phyloP scores from a whole-genome alignment of 1,284 basidiomycete species.

The Ustilago shanxiensis region DNA sequence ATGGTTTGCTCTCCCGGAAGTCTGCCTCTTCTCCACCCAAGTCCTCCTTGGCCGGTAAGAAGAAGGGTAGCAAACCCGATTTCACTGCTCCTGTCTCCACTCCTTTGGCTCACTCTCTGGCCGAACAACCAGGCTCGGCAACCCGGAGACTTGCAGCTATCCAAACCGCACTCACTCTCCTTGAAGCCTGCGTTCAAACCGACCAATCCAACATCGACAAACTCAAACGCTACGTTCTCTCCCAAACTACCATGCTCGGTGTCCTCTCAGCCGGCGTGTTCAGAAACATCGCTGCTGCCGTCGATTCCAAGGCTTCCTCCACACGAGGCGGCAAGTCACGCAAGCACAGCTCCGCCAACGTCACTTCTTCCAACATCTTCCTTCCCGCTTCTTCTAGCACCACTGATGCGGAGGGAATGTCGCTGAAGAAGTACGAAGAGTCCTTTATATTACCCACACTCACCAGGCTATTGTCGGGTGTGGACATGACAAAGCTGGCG shows the following conservation, averaged over 20 bases:
- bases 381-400: slow-evolving; percentile 1
- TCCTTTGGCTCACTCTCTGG: slow-evolving; percentile 28
- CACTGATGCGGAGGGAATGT: slow-evolving; percentile 2
- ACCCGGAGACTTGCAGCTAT: slow-evolving; percentile 38
- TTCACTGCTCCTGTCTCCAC: not conserved
- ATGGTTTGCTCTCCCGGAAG: slow-evolving; percentile 38
- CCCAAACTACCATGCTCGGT: slow-evolving; percentile 54
- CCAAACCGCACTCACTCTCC: slow-evolving; percentile 33
- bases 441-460: slow-evolving; percentile 30
- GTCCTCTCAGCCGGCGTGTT: slow-evolving; percentile 46
- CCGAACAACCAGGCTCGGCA: slow-evolving; percentile 37
- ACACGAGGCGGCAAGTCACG: slow-evolving; percentile 14
- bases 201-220: slow-evolving; percentile 35
- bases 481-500: slow-evolving; percentile 40
- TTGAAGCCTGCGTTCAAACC: slow-evolving; percentile 48
- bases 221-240: slow-evolving; percentile 46
- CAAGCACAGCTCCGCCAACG: slow-evolving; percentile 8
- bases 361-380: slow-evolving; percentile 42
- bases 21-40: slow-evolving; percentile 15
- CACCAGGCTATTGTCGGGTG: slow-evolving; percentile 19
- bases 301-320: slow-evolving; percentile 23
- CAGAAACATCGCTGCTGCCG: slow-evolving; percentile 44
- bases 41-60: slow-evolving; percentile 16
- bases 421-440: slow-evolving; percentile 40
- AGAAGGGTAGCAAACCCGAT: slow-evolving; percentile 26